Evolutionary conservation across 2,329 filamentous ascomycete species (phyloP).

Genomic region (Monilinia fructigena): DNA sequence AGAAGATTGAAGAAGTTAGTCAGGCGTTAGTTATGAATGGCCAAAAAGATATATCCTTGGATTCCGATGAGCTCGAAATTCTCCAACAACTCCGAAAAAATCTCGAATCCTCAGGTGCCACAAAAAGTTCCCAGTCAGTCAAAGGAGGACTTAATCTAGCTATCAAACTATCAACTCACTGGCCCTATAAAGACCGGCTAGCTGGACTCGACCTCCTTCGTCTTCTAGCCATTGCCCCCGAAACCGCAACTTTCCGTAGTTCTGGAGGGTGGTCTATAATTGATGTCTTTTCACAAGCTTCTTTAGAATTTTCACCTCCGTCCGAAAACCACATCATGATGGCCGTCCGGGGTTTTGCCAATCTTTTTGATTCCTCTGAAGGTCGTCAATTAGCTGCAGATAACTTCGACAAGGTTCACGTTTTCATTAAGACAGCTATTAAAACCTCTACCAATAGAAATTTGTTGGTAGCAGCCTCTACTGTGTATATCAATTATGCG

Average conservation of each 20-base stretch:
- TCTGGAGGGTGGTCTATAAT: slow-evolving; percentile 57
- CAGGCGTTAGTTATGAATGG: slow-evolving; percentile 67
- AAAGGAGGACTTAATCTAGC: slow-evolving; percentile 60
- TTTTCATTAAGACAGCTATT: slow-evolving; percentile 58
- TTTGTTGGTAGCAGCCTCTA: slow-evolving; percentile 77
- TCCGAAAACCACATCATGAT: slow-evolving; percentile 86
- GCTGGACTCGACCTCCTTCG: slow-evolving; percentile 85
- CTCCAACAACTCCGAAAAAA: slow-evolving; percentile 61
- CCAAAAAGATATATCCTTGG: slow-evolving; percentile 71
- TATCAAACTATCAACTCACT: slow-evolving; percentile 70
- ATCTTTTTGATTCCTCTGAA: slow-evolving; percentile 73
- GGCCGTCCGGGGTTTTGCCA: slow-evolving; percentile 74
- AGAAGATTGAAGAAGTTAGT: slow-evolving; percentile 76
- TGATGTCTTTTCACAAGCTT: slow-evolving; percentile 54
- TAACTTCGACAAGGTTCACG: slow-evolving; percentile 51
- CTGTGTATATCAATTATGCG: slow-evolving; percentile 79
- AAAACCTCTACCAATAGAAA: slow-evolving; percentile 72
- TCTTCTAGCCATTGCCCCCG: slow-evolving; percentile 69
- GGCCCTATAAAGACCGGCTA: slow-evolving; percentile 78
- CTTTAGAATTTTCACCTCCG: slow-evolving; percentile 57
- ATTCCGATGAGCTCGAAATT: slow-evolving; percentile 65
- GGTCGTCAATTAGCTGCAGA: slow-evolving; percentile 65
- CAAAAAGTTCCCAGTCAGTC: slow-evolving; percentile 46
- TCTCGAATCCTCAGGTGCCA: slow-evolving; percentile 54
- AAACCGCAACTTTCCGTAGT: slow-evolving; percentile 60